Conservation (phyloP, 371 early-diverging fungal species). For the Apophysomyces sp. region DNA sequence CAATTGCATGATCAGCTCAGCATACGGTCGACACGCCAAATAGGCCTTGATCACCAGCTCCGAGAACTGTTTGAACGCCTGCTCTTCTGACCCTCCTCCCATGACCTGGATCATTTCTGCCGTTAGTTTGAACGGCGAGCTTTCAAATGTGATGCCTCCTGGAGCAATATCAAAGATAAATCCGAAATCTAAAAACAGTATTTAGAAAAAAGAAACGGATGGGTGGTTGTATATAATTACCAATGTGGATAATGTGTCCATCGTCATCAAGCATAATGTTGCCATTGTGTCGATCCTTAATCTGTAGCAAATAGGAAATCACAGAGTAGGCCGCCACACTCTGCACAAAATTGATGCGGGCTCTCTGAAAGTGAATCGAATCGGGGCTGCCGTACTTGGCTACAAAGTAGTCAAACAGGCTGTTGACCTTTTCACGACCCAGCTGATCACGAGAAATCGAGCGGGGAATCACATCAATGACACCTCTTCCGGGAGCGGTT, state of each 20-base stretch:
- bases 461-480: slow-evolving; percentile 99
- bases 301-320: slow-evolving; percentile 93
- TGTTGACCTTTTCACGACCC: slow-evolving; percentile 98
- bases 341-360: slow-evolving; percentile 94
- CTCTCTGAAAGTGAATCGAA: slow-evolving; percentile 88
- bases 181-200: slow-evolving; percentile 86
- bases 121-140: slow-evolving; percentile 98
- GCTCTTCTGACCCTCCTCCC: slow-evolving; percentile 86
- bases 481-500: slow-evolving; percentile 96
- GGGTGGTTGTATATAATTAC: slow-evolving; percentile 30
- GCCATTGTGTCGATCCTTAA: slow-evolving; percentile 99
- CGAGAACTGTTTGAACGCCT: slow-evolving; percentile 84
- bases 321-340: slow-evolving; percentile 98
- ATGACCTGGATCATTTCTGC: slow-evolving; percentile 97
- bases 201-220: background rate
- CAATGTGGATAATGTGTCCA: slow-evolving; percentile 98
- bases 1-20: slow-evolving; percentile 90
- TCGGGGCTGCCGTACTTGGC: slow-evolving; percentile 95
- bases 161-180: slow-evolving; percentile 99
- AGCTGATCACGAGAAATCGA: slow-evolving; percentile 98
- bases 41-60: slow-evolving; percentile 93
- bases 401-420: slow-evolving; percentile 92
- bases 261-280: slow-evolving; percentile 99
- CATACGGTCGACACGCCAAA: slow-evolving; percentile 88
- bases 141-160: slow-evolving; percentile 98